A percentile compares a stretch with the other conserved stretches of the same genome.
phyloP scores from a whole-genome alignment of 371 early-diverging fungal species.

The Rhizopus arrhizus region DNA sequence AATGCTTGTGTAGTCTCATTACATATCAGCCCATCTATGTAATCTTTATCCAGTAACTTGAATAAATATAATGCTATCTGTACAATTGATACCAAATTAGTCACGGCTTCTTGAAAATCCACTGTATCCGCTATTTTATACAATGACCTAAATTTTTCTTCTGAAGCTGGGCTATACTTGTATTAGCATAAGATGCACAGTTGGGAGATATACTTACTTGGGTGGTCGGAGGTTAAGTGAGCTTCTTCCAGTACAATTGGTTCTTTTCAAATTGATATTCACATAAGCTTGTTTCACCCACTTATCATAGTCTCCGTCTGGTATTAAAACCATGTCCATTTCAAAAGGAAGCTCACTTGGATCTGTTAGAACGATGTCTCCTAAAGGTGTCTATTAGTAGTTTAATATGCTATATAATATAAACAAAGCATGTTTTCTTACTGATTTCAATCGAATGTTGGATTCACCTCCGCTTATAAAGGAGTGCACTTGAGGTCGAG shows the following conservation, averaged over 20 bases:
- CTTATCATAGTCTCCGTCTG: slow-evolving; percentile 64
- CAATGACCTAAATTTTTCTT: slow-evolving; percentile 65
- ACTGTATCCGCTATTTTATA: slow-evolving; percentile 62
- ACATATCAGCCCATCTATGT: slow-evolving; percentile 65
- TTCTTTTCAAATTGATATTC: slow-evolving; percentile 63
- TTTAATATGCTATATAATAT: slow-evolving; percentile 43
- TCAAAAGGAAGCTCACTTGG: slow-evolving; percentile 60
- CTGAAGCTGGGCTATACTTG: slow-evolving; percentile 57
- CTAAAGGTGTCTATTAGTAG: slow-evolving; percentile 51
- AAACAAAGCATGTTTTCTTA: slow-evolving; percentile 22
- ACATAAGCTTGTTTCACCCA: slow-evolving; percentile 60
- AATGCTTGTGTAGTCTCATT: slow-evolving; percentile 61
- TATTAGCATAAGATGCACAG: neutral
- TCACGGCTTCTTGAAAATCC: slow-evolving; percentile 59
- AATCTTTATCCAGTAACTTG: slow-evolving; percentile 47
- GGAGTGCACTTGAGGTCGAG: slow-evolving; percentile 51
- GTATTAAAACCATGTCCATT: slow-evolving; percentile 64
- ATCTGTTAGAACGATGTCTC: slow-evolving; percentile 62
- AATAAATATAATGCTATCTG: slow-evolving; percentile 61
- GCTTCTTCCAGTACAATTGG: slow-evolving; percentile 66
- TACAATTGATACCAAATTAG: slow-evolving; percentile 55
- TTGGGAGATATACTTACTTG: slow-evolving; percentile 41
- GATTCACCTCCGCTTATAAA: slow-evolving; percentile 41
- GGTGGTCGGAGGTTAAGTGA: slow-evolving; percentile 64
- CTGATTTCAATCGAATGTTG: neutral